Evolutionary conservation across 2,329 filamentous ascomycete species (phyloP).

Genomic region (Fusarium buxicola): DNA sequence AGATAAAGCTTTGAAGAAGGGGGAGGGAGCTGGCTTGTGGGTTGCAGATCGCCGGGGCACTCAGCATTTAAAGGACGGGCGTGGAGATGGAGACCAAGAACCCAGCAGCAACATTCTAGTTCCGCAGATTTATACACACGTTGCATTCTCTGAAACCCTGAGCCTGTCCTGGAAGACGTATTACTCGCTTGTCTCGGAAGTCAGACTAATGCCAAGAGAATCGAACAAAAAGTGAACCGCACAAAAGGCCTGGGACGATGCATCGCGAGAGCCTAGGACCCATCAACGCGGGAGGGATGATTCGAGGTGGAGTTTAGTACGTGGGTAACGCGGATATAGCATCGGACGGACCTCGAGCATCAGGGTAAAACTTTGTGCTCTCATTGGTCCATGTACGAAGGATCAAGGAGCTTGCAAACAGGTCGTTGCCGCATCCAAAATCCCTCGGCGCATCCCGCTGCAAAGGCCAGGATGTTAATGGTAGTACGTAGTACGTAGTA

Average conservation of each 20-base stretch:
- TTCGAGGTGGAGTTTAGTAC: conserved; percentile 19
- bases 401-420: background rate
- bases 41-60: conserved; percentile 5
- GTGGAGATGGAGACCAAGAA: conserved; percentile 1
- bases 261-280: no score
- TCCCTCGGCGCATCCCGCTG: background rate
- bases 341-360: background rate
- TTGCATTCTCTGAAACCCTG: conserved; percentile 17
- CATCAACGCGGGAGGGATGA: conserved; percentile 1
- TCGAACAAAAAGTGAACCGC: no score
- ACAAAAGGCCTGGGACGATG: no score
- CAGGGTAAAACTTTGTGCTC: background rate
- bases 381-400: conserved; percentile 6
- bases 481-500: no score
- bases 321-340: conserved; percentile 19
- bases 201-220: no score
- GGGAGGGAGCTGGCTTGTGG: background rate
- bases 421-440: conserved; percentile 17
- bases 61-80: conserved; percentile 9
- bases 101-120: background rate
- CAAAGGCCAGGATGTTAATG: conserved; percentile 18
- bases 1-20: background rate
- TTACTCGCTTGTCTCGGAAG: no score
- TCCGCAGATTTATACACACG: conserved; percentile 26
- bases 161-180: no score